These are phyloP conservation scores for Epipyxis sp. DNA, from an alignment of 108 stramenopile genomes.

Conservation along the genomic window DNA sequence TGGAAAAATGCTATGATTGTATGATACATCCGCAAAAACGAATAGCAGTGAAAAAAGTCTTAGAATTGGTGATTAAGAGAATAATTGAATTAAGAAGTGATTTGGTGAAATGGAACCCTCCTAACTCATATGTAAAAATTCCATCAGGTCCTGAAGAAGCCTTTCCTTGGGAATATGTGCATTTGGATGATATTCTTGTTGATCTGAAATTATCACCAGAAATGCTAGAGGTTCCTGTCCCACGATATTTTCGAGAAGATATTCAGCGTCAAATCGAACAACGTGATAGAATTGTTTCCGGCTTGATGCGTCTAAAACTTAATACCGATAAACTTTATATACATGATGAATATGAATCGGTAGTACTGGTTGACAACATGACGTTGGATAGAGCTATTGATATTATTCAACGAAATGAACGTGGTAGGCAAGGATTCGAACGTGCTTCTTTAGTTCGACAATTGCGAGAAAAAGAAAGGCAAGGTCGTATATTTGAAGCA, in stretches of 20 bases:
- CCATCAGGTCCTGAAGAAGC: conserved; percentile 39
- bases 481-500: conserved; percentile 23
- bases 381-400: conserved; percentile 46
- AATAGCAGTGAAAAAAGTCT: conserved; percentile 63
- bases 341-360: conserved; percentile 45
- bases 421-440: conserved; percentile 60
- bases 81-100: conserved; percentile 68
- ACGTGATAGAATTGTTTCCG: conserved; percentile 59
- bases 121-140: conserved; percentile 56
- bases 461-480: conserved; percentile 42
- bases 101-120: conserved; percentile 78
- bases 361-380: conserved; percentile 32
- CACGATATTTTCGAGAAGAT: conserved; percentile 65
- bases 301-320: conserved; percentile 54
- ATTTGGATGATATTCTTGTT: conserved; percentile 62
- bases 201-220: conserved; percentile 71
- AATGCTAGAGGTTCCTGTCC: conserved; percentile 68
- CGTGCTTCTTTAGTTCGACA: conserved; percentile 48
- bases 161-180: conserved; percentile 77
- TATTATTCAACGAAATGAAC: conserved; percentile 61
- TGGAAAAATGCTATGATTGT: conserved; percentile 68
- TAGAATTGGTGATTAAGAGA: conserved; percentile 69
- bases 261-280: conserved; percentile 3
- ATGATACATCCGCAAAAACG: conserved; percentile 79
- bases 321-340: conserved; percentile 53